These are phyloP conservation scores for Reticulascus tulasneorum DNA, from an alignment of 2,329 filamentous ascomycete genomes.

Conservation along the genomic window DNA sequence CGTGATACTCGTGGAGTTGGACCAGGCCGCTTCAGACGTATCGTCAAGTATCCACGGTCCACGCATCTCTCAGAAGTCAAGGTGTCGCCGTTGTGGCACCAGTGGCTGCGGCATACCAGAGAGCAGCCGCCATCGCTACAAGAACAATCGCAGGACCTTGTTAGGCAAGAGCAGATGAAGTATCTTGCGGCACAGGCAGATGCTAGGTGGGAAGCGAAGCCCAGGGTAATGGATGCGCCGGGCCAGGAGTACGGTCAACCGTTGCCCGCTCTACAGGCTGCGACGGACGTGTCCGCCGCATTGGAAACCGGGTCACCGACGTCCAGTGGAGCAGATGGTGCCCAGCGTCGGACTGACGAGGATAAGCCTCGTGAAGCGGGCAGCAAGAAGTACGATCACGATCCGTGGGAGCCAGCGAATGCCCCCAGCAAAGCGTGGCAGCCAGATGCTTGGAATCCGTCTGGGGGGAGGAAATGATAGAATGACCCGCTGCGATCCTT, in stretches of 20 bases:
- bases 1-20: slow-evolving; percentile 40
- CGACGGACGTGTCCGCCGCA: slow-evolving; percentile 9
- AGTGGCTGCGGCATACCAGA: slow-evolving; percentile 63
- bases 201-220: slow-evolving; percentile 59
- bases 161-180: slow-evolving; percentile 49
- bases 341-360: slow-evolving; percentile 2
- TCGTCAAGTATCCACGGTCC: slow-evolving; percentile 54
- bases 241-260: slow-evolving; percentile 22
- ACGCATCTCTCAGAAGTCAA: slow-evolving; percentile 51
- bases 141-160: slow-evolving; percentile 53
- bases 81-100: slow-evolving; percentile 62
- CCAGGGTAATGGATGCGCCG: slow-evolving; percentile 40
- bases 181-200: slow-evolving; percentile 58
- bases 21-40: slow-evolving; percentile 52
- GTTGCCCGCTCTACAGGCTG: slow-evolving; percentile 21
- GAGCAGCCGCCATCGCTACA: slow-evolving; percentile 47
- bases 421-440: slow-evolving; percentile 64
- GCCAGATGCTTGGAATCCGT: slow-evolving; percentile 58
- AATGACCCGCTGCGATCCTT: no score
- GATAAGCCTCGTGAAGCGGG: neutral
- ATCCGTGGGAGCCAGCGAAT: slow-evolving; percentile 57
- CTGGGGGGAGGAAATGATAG: slow-evolving; percentile 28
- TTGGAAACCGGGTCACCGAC: slow-evolving; percentile 9
- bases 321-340: slow-evolving; percentile 2
- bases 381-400: slow-evolving; percentile 21